Evolutionary conservation across 257 asterid genomes (phyloP).

Genomic region (Asclepias syriaca): DNA sequence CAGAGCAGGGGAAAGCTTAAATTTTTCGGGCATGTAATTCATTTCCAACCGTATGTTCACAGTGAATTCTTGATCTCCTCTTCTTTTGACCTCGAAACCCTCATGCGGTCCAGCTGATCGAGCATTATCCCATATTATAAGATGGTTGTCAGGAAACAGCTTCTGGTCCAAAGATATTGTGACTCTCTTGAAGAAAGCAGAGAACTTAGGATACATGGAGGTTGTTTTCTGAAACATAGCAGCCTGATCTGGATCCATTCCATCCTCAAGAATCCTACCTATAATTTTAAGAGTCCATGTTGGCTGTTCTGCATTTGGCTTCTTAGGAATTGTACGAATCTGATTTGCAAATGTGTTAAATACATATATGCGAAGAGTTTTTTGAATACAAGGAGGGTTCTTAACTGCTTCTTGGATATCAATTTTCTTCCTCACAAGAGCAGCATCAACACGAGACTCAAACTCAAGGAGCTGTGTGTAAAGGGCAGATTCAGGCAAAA

Average conservation of each 20-base stretch:
- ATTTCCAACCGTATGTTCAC: constrained; percentile 75
- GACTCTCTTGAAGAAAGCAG: constrained; percentile 85
- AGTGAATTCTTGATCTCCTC: constrained; percentile 87
- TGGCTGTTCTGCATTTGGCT: constrained; percentile 83
- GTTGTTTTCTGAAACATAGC: constrained; percentile 71
- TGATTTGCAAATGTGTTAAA: constrained; percentile 89
- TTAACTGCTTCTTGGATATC: constrained; percentile 91
- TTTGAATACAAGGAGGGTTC: constrained; percentile 73
- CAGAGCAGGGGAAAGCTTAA: constrained; percentile 72
- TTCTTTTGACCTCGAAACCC: constrained; percentile 96
- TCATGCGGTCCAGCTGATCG: constrained; percentile 89
- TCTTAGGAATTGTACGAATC: constrained; percentile 65
- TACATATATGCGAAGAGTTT: constrained; percentile 81
- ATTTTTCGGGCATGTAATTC: constrained; percentile 86
- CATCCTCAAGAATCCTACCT: constrained; percentile 93
- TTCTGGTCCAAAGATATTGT: constrained; percentile 86
- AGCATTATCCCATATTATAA: constrained; percentile 83
- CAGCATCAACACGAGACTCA: constrained; percentile 89
- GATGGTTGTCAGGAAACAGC: constrained; percentile 81
- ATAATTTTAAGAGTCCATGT: constrained; percentile 94
- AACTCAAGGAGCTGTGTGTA: constrained; percentile 94
- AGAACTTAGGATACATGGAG: constrained; percentile 73
- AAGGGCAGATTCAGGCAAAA: constrained; percentile 93
- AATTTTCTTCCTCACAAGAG: constrained; percentile 79
- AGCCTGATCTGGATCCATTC: constrained; percentile 83